Base-by-base conservation (phyloP, 257 asterid species). In the Solanum arcanum region DNA sequence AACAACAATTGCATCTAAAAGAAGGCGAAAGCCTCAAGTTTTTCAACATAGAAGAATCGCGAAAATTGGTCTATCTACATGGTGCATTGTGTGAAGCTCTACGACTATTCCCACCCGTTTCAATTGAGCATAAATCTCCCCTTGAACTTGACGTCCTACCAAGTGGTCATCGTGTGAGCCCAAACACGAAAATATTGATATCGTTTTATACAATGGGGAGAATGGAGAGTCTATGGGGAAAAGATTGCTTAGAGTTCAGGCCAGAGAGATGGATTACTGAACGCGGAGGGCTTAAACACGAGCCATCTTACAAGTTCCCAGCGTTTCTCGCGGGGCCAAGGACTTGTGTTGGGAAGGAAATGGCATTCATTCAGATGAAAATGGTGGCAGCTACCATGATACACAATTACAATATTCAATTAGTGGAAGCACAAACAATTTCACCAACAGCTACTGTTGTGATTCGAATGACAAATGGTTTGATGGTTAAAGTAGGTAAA, bases 291-390 rank as follows among this genome's bases (percentile, higher is more conserved):
- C 6, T 72, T 3, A 72, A 21, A 39, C 87, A 86, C 9, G 52
- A 47, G 59, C 83, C 87, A 12, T 86, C 87, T 11, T 86, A 20
- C 21, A 72, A 86, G 42, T 86, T 86, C 47, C 73, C 83, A 7
- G 87, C 87, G 1, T 86, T 86, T 39, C 60, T 47, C 21, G 87
- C 83, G 0, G 87, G 87, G 20, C 72, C 87, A 42, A 72, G 87
- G 18, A 47, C 87, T 46, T 86, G 87, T 86, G 2, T 86, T 21
- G 87, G 87, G 23, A 86, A 86, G 20, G 73, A 86, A 6, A 86
- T 86, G 87, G 35, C 73, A 13, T 86, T 86, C 20, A 21, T 72
- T 70, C 83, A 86, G 73, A 47, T 72, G 87, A 86, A 86, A 86
- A 72, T 72, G 52, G 56, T 33, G 1, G 87, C 87, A 29, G 87